Evolutionary conservation across 352 stramenopile genomes (phyloP), one percentile per base, ranked within the genome.

Genomic region (Pythium plurisporium): DNA sequence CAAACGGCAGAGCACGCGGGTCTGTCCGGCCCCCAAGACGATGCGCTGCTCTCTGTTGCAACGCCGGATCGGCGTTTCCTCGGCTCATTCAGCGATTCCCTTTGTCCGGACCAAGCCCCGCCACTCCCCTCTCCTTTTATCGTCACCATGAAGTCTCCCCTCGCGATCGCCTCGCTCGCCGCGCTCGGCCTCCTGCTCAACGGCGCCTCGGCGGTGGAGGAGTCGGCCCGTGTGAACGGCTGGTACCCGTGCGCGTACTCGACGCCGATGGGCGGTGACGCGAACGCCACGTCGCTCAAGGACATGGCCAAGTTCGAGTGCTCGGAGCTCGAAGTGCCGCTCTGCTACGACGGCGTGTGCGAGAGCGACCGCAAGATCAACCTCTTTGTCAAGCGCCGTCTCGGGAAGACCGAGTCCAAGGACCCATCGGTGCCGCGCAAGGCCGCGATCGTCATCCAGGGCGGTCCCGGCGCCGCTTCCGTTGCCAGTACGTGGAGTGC

Each of bases 251-350:
- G 79, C 62, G 50, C 68, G 9, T 64, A 65, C 33, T 64, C 64
- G 48, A 77, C 71, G 1, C 31, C 10, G 5, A 20, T 31, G 30
- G 30, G 30, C 41, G 29, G 73, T 22, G 41, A 46, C n/a, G 48
- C 49, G 30, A 31, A 14, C 41, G 2, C 22, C 30, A 41, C 41
- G 41, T 29, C 7, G n/a, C 25, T 31, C 3, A 20, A 59, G 0
- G 22, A 38, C 10, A 52, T 36, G 10, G 19, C 42, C 15, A 20
- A 38, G 5, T 86, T 81, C 53, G 74, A 92, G 31, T 92, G 82
- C 62, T 74, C 74, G 0, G 69, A 84, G 40, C 62, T 92, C n/a
- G 61, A 72, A 22, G 73, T 89, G 51, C 79, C 82, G 42, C 65
- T 92, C 42, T 92, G 82, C 60, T 82, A 90, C 64, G 65, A 76